phyloP scores from a whole-genome alignment of 2,329 filamentous ascomycete species.

The Mycocentrospora acerina region DNA sequence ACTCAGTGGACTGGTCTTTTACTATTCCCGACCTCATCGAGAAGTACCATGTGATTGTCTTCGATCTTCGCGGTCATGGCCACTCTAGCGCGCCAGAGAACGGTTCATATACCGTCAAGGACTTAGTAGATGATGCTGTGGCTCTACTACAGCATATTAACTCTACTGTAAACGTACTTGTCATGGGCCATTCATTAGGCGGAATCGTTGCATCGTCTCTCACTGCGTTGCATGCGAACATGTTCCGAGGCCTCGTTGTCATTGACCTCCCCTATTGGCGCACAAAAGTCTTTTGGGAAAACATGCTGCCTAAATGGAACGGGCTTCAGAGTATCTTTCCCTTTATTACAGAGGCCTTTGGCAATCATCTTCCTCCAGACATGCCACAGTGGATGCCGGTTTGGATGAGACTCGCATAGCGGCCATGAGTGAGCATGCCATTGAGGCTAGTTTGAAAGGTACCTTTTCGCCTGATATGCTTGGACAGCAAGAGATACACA shows the following conservation, averaged over 20 bases:
- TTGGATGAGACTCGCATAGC: no score
- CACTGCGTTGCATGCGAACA: slow-evolving; percentile 9
- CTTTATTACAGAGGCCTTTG: slow-evolving; percentile 3
- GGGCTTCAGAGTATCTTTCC: not conserved
- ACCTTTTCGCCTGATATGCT: no score
- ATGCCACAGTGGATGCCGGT: no score
- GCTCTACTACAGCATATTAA: slow-evolving; percentile 14
- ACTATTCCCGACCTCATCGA: slow-evolving; percentile 17
- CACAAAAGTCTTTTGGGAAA: slow-evolving; percentile 3
- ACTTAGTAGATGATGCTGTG: slow-evolving; percentile 7
- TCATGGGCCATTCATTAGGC: slow-evolving; percentile 19
- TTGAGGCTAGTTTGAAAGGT: no score
- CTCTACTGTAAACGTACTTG: slow-evolving; percentile 4
- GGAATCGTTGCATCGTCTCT: slow-evolving; percentile 11
- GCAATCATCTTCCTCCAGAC: slow-evolving; percentile 2
- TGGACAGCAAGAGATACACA: no score
- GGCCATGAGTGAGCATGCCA: no score
- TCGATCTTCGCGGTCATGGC: slow-evolving; percentile 19
- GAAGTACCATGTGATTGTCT: no score
- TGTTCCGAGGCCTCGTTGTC: slow-evolving; percentile 13
- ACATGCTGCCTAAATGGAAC: slow-evolving; percentile 2
- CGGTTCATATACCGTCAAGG: slow-evolving; percentile 6
- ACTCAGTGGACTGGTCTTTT: slow-evolving; percentile 18
- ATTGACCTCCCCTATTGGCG: slow-evolving; percentile 17
- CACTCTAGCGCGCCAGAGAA: slow-evolving; percentile 11